These are phyloP conservation scores for Starmerella apicola DNA, from an alignment of 805 yeast species.

Conservation along the genomic window DNA sequence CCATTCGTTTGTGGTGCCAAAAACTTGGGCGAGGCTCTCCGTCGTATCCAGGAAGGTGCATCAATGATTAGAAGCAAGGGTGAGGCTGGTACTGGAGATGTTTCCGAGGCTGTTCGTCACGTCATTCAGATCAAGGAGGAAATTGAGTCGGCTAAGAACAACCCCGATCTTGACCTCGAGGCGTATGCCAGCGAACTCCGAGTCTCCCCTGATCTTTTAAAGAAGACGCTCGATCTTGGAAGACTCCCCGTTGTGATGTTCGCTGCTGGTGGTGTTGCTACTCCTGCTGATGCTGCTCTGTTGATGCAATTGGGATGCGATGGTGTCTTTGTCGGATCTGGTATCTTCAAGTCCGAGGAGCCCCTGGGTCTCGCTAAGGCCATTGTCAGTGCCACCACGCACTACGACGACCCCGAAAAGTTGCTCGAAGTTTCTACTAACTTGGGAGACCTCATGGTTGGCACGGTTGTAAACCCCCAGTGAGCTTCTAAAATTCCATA, in stretches of 20 bases:
- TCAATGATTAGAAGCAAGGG: slow-evolving; percentile 83
- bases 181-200: slow-evolving; percentile 43
- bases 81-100: slow-evolving; percentile 83
- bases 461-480: slow-evolving; percentile 43
- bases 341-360: slow-evolving; percentile 61
- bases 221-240: slow-evolving; percentile 38
- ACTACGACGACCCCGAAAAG: slow-evolving; percentile 47
- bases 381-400: slow-evolving; percentile 68
- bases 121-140: slow-evolving; percentile 48
- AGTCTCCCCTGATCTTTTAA: slow-evolving; percentile 45
- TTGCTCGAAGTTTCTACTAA: slow-evolving; percentile 55
- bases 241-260: slow-evolving; percentile 72
- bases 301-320: slow-evolving; percentile 74
- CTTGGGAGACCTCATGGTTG: slow-evolving; percentile 67
- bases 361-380: slow-evolving; percentile 65
- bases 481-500: not conserved
- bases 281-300: slow-evolving; percentile 78
- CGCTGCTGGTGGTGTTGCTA: slow-evolving; percentile 82
- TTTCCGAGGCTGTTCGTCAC: slow-evolving; percentile 70
- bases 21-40: slow-evolving; percentile 67
- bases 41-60: slow-evolving; percentile 71
- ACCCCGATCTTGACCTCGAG: slow-evolving; percentile 1
- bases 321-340: slow-evolving; percentile 68
- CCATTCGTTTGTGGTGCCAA: slow-evolving; percentile 81
- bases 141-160: slow-evolving; percentile 35